These are phyloP conservation scores for Lactifluus volemus DNA, from an alignment of 768 basidiomycete species.

Conservation along the genomic window DNA sequence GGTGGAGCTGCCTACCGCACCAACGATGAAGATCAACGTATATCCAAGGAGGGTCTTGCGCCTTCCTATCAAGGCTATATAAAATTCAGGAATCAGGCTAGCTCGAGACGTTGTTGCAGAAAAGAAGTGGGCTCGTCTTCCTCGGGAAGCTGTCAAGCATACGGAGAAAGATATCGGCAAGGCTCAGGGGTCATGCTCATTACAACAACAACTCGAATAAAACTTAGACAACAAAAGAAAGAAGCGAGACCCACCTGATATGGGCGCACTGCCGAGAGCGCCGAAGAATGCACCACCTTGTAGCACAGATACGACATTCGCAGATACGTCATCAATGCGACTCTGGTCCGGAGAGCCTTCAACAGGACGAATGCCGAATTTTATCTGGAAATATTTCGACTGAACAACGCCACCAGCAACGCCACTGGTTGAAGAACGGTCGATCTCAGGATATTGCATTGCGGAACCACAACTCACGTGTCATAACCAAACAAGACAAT, in stretches of 20 bases:
- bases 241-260: constrained; percentile 43
- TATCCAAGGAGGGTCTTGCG: constrained; percentile 54
- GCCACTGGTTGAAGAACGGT: constrained; percentile 33
- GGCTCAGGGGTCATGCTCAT: neutral
- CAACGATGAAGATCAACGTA: constrained; percentile 55
- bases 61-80: constrained; percentile 54
- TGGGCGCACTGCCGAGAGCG: constrained; percentile 60
- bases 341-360: constrained; percentile 34
- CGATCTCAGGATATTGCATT: constrained; percentile 16
- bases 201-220: neutral
- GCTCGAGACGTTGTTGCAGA: neutral
- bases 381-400: constrained; percentile 47
- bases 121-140: neutral
- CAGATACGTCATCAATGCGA: constrained; percentile 48
- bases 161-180: neutral
- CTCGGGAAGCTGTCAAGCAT: neutral
- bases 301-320: constrained; percentile 80
- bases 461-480: constrained; percentile 35
- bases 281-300: constrained; percentile 89
- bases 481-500: constrained; percentile 81
- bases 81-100: neutral
- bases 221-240: neutral
- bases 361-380: constrained; percentile 49
- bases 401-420: constrained; percentile 62
- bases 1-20: constrained; percentile 44